Percentiles rank a stretch among this genome's conserved stretches.
Evolutionary conservation across 345 rosid species (phyloP).

Genomic region (Pistacia atlantica): DNA sequence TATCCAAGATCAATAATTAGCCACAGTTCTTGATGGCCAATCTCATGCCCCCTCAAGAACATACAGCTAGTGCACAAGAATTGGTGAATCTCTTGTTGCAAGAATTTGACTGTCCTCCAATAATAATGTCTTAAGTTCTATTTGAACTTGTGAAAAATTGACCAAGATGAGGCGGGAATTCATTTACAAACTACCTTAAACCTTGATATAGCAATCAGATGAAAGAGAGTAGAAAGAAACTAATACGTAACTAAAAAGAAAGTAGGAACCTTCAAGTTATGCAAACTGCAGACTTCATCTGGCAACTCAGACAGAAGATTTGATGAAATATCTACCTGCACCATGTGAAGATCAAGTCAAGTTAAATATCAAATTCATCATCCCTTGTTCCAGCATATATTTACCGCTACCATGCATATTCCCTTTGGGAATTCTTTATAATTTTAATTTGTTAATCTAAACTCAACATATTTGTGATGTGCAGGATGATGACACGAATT

Average conservation of each 20-base stretch:
- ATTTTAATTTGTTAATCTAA: background rate
- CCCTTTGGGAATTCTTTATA: background rate
- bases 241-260: background rate
- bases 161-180: background rate
- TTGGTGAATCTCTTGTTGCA: background rate
- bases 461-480: constrained; percentile 26
- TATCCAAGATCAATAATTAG: background rate
- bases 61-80: background rate
- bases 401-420: background rate
- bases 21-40: background rate
- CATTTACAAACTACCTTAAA: background rate
- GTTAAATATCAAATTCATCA: background rate
- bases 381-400: no score
- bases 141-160: background rate
- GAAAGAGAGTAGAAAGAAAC: background rate
- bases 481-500: no score
- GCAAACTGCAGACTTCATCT: constrained; percentile 56
- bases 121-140: background rate
- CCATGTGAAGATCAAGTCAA: background rate
- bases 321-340: constrained; percentile 89
- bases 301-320: constrained; percentile 76
- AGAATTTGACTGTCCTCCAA: background rate
- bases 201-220: background rate
- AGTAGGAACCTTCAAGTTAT: constrained; percentile 62
- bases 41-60: background rate